These are phyloP conservation scores for Boletus pseudopeckii DNA, from an alignment of 768 basidiomycete genomes.

Conservation along the genomic window DNA sequence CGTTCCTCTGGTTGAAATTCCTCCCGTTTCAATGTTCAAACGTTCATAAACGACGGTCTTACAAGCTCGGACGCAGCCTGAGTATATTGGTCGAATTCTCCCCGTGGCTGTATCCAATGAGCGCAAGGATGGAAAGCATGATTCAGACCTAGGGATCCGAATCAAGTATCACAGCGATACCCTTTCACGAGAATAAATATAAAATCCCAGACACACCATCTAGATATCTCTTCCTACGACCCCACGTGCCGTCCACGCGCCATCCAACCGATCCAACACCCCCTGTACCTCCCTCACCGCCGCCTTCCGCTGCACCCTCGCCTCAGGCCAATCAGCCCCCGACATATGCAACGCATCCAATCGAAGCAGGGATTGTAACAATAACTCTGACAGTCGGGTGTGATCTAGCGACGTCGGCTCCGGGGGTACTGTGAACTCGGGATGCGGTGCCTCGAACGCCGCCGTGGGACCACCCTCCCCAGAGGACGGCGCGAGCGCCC, in stretches of 20 bases:
- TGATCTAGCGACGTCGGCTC: slow-evolving; percentile 37
- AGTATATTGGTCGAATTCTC: neutral
- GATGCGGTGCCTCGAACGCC: neutral
- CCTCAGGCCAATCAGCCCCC: slow-evolving; percentile 72
- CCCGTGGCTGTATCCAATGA: neutral
- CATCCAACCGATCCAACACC: slow-evolving; percentile 77
- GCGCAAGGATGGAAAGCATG: neutral
- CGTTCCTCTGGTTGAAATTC: slow-evolving; percentile 12
- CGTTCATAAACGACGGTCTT: no score
- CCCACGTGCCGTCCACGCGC: slow-evolving; percentile 49
- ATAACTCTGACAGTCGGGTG: slow-evolving; percentile 68
- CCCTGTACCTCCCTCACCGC: slow-evolving; percentile 85
- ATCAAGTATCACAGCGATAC: no score
- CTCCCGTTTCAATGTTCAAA: no score
- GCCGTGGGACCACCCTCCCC: no score
- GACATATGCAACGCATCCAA: slow-evolving; percentile 73
- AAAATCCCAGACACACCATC: neutral
- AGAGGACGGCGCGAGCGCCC: slow-evolving; percentile 18
- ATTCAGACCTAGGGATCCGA: neutral
- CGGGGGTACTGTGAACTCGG: neutral
- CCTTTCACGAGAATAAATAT: neutral
- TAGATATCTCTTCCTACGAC: neutral
- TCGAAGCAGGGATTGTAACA: slow-evolving; percentile 83
- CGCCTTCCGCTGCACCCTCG: slow-evolving; percentile 75
- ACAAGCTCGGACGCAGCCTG: no score